These are phyloP conservation scores for Colletotrichum lentis DNA, from an alignment of 2,329 filamentous ascomycete species.

Conservation along the genomic window DNA sequence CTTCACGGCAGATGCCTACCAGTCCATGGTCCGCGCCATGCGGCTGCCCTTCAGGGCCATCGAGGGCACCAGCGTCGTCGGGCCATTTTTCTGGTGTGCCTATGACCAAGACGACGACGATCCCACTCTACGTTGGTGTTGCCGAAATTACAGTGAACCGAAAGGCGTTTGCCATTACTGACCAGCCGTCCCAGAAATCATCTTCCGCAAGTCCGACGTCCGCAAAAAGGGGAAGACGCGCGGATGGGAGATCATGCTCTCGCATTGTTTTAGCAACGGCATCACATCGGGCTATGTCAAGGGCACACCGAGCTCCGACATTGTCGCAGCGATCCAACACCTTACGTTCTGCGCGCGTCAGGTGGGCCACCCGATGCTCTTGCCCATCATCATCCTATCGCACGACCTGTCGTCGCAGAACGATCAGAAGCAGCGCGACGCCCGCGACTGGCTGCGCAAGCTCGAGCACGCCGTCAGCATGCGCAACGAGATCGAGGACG, in stretches of 20 bases:
- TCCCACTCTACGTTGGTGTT: slow-evolving; percentile 62
- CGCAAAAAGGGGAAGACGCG: slow-evolving; percentile 70
- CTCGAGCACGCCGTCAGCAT: slow-evolving; percentile 69
- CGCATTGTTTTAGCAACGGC: slow-evolving; percentile 61
- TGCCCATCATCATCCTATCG: slow-evolving; percentile 66
- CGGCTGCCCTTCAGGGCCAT: slow-evolving; percentile 65
- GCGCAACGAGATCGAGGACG: slow-evolving; percentile 66
- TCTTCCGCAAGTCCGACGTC: slow-evolving; percentile 72
- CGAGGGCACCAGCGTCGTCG: slow-evolving; percentile 66
- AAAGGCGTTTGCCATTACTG: not conserved
- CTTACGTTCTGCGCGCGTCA: slow-evolving; percentile 59
- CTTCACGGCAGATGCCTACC: slow-evolving; percentile 59
- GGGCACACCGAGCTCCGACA: slow-evolving; percentile 65
- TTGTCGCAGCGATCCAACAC: slow-evolving; percentile 59
- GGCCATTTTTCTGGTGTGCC: slow-evolving; percentile 70
- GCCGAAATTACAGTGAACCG: not conserved
- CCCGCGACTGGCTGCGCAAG: slow-evolving; percentile 67
- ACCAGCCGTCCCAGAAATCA: slow-evolving; percentile 57
- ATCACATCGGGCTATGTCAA: slow-evolving; percentile 70
- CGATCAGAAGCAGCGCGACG: slow-evolving; percentile 70
- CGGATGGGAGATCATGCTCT: slow-evolving; percentile 71
- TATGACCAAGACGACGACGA: slow-evolving; percentile 65
- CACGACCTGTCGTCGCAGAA: slow-evolving; percentile 64
- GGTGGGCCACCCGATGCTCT: slow-evolving; percentile 65
- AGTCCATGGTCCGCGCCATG: slow-evolving; percentile 63